Percentiles rank a stretch among this genome's conserved stretches.
Conservation (phyloP, 495 filamentous ascomycete species). For the Annulohypoxylon bovei region DNA sequence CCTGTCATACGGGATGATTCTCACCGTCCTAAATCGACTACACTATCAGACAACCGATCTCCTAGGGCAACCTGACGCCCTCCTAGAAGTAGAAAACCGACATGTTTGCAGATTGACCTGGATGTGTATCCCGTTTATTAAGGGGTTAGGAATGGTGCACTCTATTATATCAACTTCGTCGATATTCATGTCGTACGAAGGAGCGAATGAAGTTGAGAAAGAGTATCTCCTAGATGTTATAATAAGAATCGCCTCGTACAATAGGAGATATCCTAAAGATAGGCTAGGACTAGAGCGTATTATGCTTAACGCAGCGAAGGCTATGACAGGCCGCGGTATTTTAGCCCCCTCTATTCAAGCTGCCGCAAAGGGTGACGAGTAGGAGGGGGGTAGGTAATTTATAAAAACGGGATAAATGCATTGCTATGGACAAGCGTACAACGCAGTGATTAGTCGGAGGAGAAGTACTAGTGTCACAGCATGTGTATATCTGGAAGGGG, state of each 20-base stretch:
- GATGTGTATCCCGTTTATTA: conserved; percentile 33
- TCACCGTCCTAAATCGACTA: conserved; percentile 19
- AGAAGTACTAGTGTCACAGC: background rate
- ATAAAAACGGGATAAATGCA: background rate
- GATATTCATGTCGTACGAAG: conserved; percentile 26
- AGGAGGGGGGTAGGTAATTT: background rate
- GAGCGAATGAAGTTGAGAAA: conserved; percentile 14
- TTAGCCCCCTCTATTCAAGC: conserved; percentile 4
- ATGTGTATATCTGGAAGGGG: background rate
- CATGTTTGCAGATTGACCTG: conserved; percentile 14
- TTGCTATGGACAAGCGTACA: background rate
- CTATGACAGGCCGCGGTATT: conserved; percentile 3
- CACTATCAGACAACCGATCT: background rate
- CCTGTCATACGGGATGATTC: conserved; percentile 27
- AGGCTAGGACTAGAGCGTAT: background rate
- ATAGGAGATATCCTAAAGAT: conserved; percentile 10
- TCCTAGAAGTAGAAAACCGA: conserved; percentile 11
- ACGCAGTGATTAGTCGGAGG: background rate
- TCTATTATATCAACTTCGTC: background rate
- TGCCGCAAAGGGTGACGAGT: background rate
- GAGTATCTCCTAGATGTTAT: conserved; percentile 24
- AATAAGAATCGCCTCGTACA: conserved; percentile 1
- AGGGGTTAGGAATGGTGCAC: background rate
- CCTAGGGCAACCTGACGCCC: background rate
- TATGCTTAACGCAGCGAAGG: conserved; percentile 16